phyloP scores from a whole-genome alignment of 306 rosid species.

The Malus orientalis region DNA sequence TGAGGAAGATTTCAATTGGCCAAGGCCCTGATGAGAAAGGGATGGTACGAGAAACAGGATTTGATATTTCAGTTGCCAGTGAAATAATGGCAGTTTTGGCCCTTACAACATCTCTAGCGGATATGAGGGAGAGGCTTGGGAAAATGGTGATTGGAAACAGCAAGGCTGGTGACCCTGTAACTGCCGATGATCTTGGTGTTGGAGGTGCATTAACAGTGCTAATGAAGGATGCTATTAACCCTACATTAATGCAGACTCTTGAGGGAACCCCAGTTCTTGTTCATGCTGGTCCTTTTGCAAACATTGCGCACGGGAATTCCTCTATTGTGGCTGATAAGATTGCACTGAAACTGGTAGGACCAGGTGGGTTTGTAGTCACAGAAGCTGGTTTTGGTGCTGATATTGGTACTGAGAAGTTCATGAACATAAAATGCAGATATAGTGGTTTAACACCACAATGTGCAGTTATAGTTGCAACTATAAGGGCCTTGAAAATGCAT shows the following conservation, averaged over 20 bases:
- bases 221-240: slow-evolving; percentile 96
- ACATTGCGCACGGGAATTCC: slow-evolving; percentile 96
- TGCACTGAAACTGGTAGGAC: slow-evolving; percentile 89
- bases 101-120: slow-evolving; percentile 76
- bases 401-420: slow-evolving; percentile 90
- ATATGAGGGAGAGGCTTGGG: slow-evolving; percentile 96
- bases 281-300: slow-evolving; percentile 97
- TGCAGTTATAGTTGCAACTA: slow-evolving; percentile 84
- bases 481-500: slow-evolving; percentile 93
- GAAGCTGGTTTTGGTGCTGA: slow-evolving; percentile 99
- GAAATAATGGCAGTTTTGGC: slow-evolving; percentile 99
- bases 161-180: slow-evolving; percentile 79
- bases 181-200: slow-evolving; percentile 93
- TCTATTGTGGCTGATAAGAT: slow-evolving; percentile 97
- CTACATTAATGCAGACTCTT: slow-evolving; percentile 97
- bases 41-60: slow-evolving; percentile 94
- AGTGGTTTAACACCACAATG: slow-evolving; percentile 94
- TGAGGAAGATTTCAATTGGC: slow-evolving; percentile 83
- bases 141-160: slow-evolving; percentile 96
- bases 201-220: slow-evolving; percentile 96
- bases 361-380: slow-evolving; percentile 94
- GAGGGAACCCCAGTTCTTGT: slow-evolving; percentile 99
- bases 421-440: slow-evolving; percentile 92
- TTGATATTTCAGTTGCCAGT: slow-evolving; percentile 97
- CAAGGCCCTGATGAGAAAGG: slow-evolving; percentile 99